Evolutionary conservation across 1,284 basidiomycete species (phyloP).

Genomic region (Mycosarcoma mackinlayi): DNA sequence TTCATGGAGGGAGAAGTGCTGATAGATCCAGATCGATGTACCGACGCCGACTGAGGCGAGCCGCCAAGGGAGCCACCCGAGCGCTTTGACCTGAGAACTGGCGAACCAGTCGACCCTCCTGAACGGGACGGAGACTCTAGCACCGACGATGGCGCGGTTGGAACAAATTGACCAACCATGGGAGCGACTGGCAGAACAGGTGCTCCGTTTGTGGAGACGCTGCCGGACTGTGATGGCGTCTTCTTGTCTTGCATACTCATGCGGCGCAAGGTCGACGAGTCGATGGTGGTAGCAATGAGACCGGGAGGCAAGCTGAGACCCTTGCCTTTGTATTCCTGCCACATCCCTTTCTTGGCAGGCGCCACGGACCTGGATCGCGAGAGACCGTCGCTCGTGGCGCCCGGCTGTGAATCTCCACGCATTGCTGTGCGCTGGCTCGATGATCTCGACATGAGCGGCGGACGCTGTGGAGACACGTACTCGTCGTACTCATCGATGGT

Average conservation of each 20-base stretch:
- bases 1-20: conserved; percentile 22
- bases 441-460: conserved; percentile 39
- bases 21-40: background rate
- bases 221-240: conserved; percentile 11
- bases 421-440: conserved; percentile 45
- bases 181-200: conserved; percentile 6
- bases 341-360: conserved; percentile 30
- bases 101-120: conserved; percentile 1
- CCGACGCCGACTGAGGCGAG: conserved; percentile 12
- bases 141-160: conserved; percentile 14
- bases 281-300: conserved; percentile 55
- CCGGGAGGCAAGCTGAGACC: conserved; percentile 57
- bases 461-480: conserved; percentile 16
- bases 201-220: background rate
- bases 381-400: conserved; percentile 13
- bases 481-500: conserved; percentile 38
- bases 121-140: conserved; percentile 31
- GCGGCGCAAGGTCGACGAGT: conserved; percentile 39
- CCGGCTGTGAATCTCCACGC: conserved; percentile 9
- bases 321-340: conserved; percentile 54
- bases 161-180: conserved; percentile 16
- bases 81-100: conserved; percentile 29
- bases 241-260: conserved; percentile 28
- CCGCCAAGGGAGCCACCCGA: conserved; percentile 16
- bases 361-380: conserved; percentile 40